These are phyloP conservation scores for Microbotryum lychnidis-dioicae DNA, from an alignment of 1,284 basidiomycete genomes.

Conservation along the genomic window DNA sequence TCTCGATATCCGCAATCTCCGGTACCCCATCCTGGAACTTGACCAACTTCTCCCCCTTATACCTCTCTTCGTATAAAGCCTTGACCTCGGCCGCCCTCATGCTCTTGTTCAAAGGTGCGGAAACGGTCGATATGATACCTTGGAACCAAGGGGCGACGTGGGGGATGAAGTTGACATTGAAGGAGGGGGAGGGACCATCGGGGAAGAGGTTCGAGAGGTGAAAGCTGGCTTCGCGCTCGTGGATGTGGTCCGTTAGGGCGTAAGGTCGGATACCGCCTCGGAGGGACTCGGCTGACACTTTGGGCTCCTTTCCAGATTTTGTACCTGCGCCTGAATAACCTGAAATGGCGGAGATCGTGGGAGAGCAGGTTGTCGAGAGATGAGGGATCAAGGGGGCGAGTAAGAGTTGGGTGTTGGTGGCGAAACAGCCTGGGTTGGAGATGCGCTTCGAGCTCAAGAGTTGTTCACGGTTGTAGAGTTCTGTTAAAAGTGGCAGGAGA, in stretches of 20 bases:
- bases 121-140: conserved; percentile 81
- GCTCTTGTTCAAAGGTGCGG: conserved; percentile 61
- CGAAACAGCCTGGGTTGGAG: conserved; percentile 95
- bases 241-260: conserved; percentile 91
- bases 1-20: conserved; percentile 65
- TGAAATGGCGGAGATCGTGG: conserved; percentile 85
- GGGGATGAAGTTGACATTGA: conserved; percentile 80
- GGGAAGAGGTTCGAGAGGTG: conserved; percentile 63
- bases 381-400: conserved; percentile 77
- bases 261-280: conserved; percentile 73
- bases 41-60: conserved; percentile 66
- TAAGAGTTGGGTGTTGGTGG: conserved; percentile 85
- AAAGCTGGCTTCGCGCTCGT: conserved; percentile 83
- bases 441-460: conserved; percentile 71
- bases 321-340: conserved; percentile 96
- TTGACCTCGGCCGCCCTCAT: conserved; percentile 64
- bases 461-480: conserved; percentile 71
- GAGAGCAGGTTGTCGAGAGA: conserved; percentile 50
- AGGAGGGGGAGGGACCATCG: conserved; percentile 28
- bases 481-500: conserved; percentile 45
- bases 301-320: conserved; percentile 64
- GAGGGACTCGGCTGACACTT: conserved; percentile 68
- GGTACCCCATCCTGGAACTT: conserved; percentile 61
- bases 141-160: conserved; percentile 90
- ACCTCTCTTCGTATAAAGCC: conserved; percentile 68